Conservation (phyloP, 148 eudicot species). For the Linanthus parryae region DNA sequence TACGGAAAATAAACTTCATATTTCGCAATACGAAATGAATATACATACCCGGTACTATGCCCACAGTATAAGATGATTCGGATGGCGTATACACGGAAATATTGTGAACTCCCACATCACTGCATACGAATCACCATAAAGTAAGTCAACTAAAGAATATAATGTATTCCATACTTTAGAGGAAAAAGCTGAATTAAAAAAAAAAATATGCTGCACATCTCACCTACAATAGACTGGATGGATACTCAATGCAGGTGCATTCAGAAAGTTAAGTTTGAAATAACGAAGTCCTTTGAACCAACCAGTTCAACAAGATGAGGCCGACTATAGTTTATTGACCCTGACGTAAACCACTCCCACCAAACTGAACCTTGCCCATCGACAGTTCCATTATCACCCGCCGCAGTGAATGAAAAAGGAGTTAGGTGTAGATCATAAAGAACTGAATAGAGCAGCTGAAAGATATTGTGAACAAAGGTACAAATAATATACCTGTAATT, state of each 20-base stretch:
- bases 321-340: conserved; percentile 37
- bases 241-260: conserved; percentile 40
- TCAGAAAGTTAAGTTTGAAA: conserved; percentile 47
- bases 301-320: conserved; percentile 52
- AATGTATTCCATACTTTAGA: background rate
- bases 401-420: background rate
- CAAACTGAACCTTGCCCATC: conserved; percentile 54
- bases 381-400: conserved; percentile 52
- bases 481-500: conserved; percentile 39
- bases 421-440: background rate
- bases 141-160: background rate
- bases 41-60: conserved; percentile 57
- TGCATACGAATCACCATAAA: conserved; percentile 19
- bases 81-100: conserved; percentile 42
- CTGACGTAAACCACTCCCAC: conserved; percentile 41
- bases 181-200: background rate
- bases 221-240: conserved; percentile 59
- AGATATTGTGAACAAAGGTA: too few species aligned
- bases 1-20: too few species aligned
- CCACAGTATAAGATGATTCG: conserved; percentile 44
- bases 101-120: conserved; percentile 41
- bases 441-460: background rate
- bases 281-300: conserved; percentile 30
- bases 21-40: too few species aligned
- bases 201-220: background rate